These are phyloP conservation scores for Vanrija humicola DNA, from an alignment of 1,284 basidiomycete species.

Conservation along the genomic window DNA sequence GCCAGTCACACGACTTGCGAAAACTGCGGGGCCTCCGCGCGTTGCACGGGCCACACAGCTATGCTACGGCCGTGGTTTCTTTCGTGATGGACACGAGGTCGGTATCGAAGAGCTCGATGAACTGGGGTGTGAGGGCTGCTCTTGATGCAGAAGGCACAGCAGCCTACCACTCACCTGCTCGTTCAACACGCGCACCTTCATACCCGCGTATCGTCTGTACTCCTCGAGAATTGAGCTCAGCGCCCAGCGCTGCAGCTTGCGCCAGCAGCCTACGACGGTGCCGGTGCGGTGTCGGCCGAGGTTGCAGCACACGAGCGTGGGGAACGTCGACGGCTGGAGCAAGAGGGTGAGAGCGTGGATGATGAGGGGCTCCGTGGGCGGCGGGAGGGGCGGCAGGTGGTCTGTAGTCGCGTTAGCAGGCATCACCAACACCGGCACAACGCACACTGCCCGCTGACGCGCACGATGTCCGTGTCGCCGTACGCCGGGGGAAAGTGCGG, in stretches of 20 bases:
- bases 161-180: slow-evolving; percentile 50
- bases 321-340: slow-evolving; percentile 52
- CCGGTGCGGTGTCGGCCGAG: slow-evolving; percentile 55
- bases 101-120: slow-evolving; percentile 56
- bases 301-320: slow-evolving; percentile 55
- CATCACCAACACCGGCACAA: not conserved
- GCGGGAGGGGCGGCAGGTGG: slow-evolving; percentile 45
- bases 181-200: slow-evolving; percentile 54
- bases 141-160: too few species aligned
- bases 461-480: slow-evolving; percentile 46
- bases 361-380: slow-evolving; percentile 53
- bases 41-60: too few species aligned
- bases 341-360: slow-evolving; percentile 54
- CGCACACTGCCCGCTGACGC: slow-evolving; percentile 41
- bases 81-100: slow-evolving; percentile 50
- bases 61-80: slow-evolving; percentile 12
- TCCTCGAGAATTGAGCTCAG: slow-evolving; percentile 54
- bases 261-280: slow-evolving; percentile 53
- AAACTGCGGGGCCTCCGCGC: too few species aligned
- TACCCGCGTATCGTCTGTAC: slow-evolving; percentile 54
- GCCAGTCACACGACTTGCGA: too few species aligned
- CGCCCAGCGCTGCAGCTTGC: slow-evolving; percentile 52
- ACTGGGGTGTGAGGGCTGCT: slow-evolving; percentile 34
- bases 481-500: slow-evolving; percentile 46
- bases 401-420: slow-evolving; percentile 14